These are phyloP conservation scores for Lipomyces sp. DNA, from an alignment of 805 yeast species.

Conservation along the genomic window DNA sequence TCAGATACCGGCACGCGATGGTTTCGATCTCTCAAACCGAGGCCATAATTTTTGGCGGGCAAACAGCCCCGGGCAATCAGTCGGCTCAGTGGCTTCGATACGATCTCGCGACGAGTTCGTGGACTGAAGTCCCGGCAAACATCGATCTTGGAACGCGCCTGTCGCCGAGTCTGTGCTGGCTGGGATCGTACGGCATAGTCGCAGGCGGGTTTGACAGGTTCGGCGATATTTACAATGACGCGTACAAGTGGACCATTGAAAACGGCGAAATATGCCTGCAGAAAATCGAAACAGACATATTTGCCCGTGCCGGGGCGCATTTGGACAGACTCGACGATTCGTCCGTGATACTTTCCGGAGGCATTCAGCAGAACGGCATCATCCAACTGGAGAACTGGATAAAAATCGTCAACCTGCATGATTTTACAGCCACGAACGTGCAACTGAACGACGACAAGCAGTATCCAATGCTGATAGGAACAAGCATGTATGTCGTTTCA, in stretches of 20 bases:
- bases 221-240: conserved; percentile 23
- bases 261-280: conserved; percentile 36
- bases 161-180: conserved; percentile 36
- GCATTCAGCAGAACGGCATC: conserved; percentile 18
- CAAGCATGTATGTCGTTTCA: conserved; percentile 21
- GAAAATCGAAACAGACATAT: not conserved
- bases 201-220: conserved; percentile 47
- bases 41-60: conserved; percentile 51
- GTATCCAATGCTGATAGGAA: conserved; percentile 26
- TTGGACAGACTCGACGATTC: conserved; percentile 46
- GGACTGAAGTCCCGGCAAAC: conserved; percentile 30
- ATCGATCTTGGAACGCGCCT: conserved; percentile 36
- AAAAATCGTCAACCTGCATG: conserved; percentile 4
- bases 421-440: not conserved
- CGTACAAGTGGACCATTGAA: conserved; percentile 18
- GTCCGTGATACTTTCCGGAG: conserved; percentile 35
- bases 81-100: conserved; percentile 17
- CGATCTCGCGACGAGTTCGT: conserved; percentile 19
- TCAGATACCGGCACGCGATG: conserved; percentile 53
- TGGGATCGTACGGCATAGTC: conserved; percentile 40
- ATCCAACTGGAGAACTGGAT: conserved; percentile 9
- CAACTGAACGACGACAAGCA: not conserved
- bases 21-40: conserved; percentile 34
- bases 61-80: not conserved
- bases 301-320: conserved; percentile 26